A percentile compares a stretch with the other conserved stretches of the same genome.
These are phyloP conservation scores for Penicillium silybi DNA, from an alignment of 495 filamentous ascomycete genomes.

Conservation along the genomic window DNA sequence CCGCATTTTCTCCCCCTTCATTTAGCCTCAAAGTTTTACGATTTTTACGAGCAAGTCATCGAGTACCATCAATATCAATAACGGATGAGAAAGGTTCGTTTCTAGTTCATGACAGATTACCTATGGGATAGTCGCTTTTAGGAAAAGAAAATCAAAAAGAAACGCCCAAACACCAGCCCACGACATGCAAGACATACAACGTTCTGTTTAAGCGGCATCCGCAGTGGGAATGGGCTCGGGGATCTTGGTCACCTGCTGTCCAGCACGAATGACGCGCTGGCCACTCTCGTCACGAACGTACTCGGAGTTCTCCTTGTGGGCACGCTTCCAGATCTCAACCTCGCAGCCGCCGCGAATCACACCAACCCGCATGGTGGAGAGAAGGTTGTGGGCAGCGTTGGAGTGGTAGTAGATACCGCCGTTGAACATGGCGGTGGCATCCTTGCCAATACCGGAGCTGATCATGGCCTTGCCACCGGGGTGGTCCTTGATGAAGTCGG, in stretches of 20 bases:
- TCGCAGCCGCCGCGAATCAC: constrained; percentile 95
- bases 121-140: constrained; percentile 26
- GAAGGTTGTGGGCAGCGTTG: constrained; percentile 95
- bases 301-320: constrained; percentile 77
- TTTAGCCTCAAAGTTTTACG: background rate
- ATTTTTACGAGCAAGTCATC: background rate
- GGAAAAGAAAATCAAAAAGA: constrained; percentile 13
- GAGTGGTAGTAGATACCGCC: constrained; percentile 97
- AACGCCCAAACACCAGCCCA: constrained; percentile 22
- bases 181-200: constrained; percentile 22
- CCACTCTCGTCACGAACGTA: constrained; percentile 78
- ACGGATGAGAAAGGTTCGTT: constrained; percentile 18
- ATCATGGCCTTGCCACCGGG: constrained; percentile 97
- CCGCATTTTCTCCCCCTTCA: background rate
- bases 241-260: constrained; percentile 85
- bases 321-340: constrained; percentile 98
- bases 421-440: constrained; percentile 98
- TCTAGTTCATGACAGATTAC: constrained; percentile 30
- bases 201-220: constrained; percentile 37
- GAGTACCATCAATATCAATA: background rate
- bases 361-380: constrained; percentile 94
- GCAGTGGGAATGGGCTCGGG: constrained; percentile 44
- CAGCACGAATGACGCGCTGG: constrained; percentile 82
- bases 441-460: constrained; percentile 88
- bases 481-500: constrained; percentile 93